Percentiles rank a stretch among this genome's conserved stretches.
Evolutionary conservation across 106 monocot genomes (phyloP).

Genomic region (Agapanthus africanus): DNA sequence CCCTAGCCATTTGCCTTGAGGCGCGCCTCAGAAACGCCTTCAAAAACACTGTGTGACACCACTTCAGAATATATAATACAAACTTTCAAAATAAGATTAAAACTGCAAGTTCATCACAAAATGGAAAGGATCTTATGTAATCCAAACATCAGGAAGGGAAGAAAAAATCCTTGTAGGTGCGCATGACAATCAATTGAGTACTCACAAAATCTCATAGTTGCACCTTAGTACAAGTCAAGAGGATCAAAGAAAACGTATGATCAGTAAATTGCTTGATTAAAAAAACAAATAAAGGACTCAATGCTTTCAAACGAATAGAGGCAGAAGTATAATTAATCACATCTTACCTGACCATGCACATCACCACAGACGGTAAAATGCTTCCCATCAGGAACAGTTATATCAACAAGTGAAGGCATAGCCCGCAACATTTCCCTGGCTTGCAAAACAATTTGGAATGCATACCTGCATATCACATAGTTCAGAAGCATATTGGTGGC

Average conservation of each 20-base stretch:
- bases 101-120: background rate
- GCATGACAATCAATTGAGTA: background rate
- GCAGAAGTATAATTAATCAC: background rate
- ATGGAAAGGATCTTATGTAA: background rate
- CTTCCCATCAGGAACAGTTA: conserved; percentile 53
- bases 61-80: background rate
- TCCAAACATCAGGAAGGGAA: no score
- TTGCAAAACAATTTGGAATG: conserved; percentile 82
- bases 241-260: no score
- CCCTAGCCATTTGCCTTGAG: no score
- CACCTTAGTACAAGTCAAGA: no score
- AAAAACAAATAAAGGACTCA: background rate
- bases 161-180: background rate
- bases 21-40: no score
- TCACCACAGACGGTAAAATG: conserved; percentile 96
- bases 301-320: background rate
- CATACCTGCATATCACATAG: conserved; percentile 52
- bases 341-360: conserved; percentile 89
- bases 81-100: background rate
- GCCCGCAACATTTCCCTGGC: conserved; percentile 50
- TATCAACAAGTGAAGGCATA: conserved; percentile 90
- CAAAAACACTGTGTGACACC: background rate
- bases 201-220: background rate
- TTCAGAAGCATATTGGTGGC: background rate
- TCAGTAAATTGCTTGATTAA: background rate